Evolutionary conservation across 1,284 basidiomycete genomes (phyloP).

Genomic region (Kwoniella shivajii): DNA sequence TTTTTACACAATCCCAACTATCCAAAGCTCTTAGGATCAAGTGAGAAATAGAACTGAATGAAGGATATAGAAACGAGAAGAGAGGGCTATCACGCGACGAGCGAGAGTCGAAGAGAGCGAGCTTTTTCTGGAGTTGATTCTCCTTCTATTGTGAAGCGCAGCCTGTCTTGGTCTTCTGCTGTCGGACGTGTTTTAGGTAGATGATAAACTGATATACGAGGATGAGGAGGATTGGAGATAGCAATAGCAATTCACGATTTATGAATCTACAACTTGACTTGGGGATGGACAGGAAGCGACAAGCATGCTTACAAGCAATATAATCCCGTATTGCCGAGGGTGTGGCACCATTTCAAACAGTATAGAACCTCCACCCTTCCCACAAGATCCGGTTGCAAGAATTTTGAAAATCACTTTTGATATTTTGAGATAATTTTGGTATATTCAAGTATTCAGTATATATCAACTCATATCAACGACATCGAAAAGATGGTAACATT

Average conservation of each 20-base stretch:
- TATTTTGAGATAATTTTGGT: neutral
- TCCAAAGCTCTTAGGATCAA: no score
- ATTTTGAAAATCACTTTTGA: conserved; percentile 4
- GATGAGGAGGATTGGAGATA: neutral
- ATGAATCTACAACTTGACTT: no score
- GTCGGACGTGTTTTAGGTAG: neutral
- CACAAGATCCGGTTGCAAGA: neutral
- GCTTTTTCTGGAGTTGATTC: neutral
- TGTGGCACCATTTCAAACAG: neutral
- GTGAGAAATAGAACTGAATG: neutral
- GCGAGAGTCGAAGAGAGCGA: neutral
- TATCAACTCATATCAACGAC: neutral
- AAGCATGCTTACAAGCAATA: neutral
- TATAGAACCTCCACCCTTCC: neutral
- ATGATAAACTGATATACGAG: neutral
- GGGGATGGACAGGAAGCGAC: no score
- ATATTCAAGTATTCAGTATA: neutral
- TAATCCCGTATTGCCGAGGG: neutral
- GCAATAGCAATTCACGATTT: no score
- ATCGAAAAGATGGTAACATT: conserved; percentile 37
- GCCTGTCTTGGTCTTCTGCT: neutral
- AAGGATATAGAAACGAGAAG: neutral
- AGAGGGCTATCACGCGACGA: neutral
- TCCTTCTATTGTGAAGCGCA: neutral
- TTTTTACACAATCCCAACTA: conserved; percentile 4